Evolutionary conservation across 345 rosid species (phyloP).

Genomic region (Bruguiera parviflora): DNA sequence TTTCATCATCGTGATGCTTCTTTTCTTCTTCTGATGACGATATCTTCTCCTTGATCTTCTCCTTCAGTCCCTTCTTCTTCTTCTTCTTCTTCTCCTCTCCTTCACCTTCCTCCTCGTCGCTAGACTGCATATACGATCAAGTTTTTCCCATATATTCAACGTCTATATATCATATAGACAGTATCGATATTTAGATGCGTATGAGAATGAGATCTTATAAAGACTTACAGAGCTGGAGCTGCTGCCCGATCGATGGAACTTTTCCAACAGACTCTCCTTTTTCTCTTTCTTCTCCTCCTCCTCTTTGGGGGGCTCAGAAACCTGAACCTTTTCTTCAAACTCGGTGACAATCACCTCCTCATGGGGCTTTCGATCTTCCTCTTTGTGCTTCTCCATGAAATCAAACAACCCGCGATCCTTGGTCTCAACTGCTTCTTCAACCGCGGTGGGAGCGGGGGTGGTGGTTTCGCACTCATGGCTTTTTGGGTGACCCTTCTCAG

Average conservation of each 20-base stretch:
- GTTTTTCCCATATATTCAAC: no score
- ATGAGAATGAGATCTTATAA: neutral
- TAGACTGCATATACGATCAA: slow-evolving; percentile 44
- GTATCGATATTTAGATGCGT: no score
- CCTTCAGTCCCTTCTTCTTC: slow-evolving; percentile 55
- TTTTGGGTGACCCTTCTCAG: slow-evolving; percentile 44
- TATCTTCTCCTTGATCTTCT: slow-evolving; percentile 46
- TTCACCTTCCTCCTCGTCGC: slow-evolving; percentile 75
- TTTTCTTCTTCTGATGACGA: slow-evolving; percentile 29
- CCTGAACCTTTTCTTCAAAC: slow-evolving; percentile 61
- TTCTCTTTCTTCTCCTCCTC: slow-evolving; percentile 44
- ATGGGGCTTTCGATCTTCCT: slow-evolving; percentile 47
- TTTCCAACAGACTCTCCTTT: slow-evolving; percentile 53
- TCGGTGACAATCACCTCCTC: slow-evolving; percentile 53
- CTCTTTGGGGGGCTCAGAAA: slow-evolving; percentile 27
- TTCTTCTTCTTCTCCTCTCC: slow-evolving; percentile 58
- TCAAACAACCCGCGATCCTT: slow-evolving; percentile 79
- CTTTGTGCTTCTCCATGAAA: slow-evolving; percentile 62
- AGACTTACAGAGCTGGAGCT: slow-evolving; percentile 94
- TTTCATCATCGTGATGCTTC: slow-evolving; percentile 20
- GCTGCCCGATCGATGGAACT: slow-evolving; percentile 67
- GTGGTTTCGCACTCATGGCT: slow-evolving; percentile 42
- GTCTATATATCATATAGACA: no score
- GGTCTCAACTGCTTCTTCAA: slow-evolving; percentile 34
- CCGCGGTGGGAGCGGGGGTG: slow-evolving; percentile 4